Base-by-base conservation (phyloP, 345 rosid species). In the Turritis glabra region DNA sequence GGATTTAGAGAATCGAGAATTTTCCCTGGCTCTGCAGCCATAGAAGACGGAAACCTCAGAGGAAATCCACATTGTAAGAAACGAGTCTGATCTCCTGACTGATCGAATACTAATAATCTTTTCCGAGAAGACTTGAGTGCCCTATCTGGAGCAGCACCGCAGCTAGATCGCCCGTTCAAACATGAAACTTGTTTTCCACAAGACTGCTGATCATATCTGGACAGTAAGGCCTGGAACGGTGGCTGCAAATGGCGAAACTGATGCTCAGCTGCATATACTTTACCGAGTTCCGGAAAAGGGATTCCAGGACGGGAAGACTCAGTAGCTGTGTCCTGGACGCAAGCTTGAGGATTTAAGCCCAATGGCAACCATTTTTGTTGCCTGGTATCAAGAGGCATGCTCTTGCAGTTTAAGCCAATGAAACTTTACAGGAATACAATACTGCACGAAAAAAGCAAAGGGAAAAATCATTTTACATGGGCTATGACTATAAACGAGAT, bases 21-120 rank as follows among this genome's bases (percentile, higher is more conserved):
- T n/a, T 38, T 64, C 69, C 52, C 46, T 15, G 32, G 76, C 69
- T 82, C 84, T 23, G 70, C 50, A 29, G 46, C 58, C 19, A 77
- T 48, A 21, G 43, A 32, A 51, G 80, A 27, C 55, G 84, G 83
- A 69, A 63, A 48, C 68, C 46, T 69, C 70, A 62, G 75, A 38
- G 79, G 71, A 48, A 57, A 63, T 57, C 66, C 60, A 77, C 72
- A 72, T 75, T 81, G 71, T 74, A 89, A 60, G 66, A 93, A 69
- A 64, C 80, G 84, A 29, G 92, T 86, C 60, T 83, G 89, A 63
- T 80, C 84, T 47, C 89, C 90, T 1, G 89, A 84, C 69, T 83
- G 96, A 78, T 94, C 96, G 67, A 91, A 88, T 25, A 90, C 77
- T 26, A 85, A 66, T 29, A 83, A 73, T 57, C 87, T 77, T 73